Percentiles rank a stretch among this genome's conserved stretches.
Evolutionary conservation across 2,329 filamentous ascomycete genomes (phyloP).

Genomic region (Ampelomyces quisqualis): DNA sequence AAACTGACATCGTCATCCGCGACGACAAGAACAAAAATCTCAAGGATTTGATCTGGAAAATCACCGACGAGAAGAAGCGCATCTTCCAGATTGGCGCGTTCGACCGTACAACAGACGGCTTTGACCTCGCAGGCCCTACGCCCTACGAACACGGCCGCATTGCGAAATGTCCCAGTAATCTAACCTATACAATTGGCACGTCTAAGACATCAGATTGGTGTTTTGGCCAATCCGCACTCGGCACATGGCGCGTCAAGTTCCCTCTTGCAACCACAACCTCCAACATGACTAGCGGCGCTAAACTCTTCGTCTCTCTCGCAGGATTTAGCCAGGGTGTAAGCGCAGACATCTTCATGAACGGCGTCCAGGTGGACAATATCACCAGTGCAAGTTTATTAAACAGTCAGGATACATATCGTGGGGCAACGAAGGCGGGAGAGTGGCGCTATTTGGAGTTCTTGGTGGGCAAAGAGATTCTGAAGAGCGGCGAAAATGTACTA

Average conservation of each 20-base stretch:
- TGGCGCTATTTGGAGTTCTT: conserved; percentile 51
- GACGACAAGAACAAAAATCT: conserved; percentile 42
- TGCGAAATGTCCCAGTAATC: conserved; percentile 48
- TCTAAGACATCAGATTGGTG: conserved; percentile 49
- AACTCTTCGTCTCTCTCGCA: conserved; percentile 49
- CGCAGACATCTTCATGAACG: conserved; percentile 48
- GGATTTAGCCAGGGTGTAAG: conserved; percentile 49
- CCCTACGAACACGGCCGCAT: conserved; percentile 51
- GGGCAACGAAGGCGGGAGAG: conserved; percentile 51
- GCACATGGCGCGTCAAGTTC: conserved; percentile 41
- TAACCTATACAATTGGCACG: conserved; percentile 49
- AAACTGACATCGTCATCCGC: conserved; percentile 46
- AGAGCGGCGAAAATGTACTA: conserved; percentile 39
- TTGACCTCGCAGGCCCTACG: conserved; percentile 46
- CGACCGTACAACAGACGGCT: conserved; percentile 51
- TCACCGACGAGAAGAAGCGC: conserved; percentile 39
- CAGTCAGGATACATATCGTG: conserved; percentile 53
- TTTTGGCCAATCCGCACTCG: conserved; percentile 48
- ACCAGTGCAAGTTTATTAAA: conserved; percentile 41
- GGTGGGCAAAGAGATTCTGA: conserved; percentile 33
- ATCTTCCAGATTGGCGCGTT: conserved; percentile 55
- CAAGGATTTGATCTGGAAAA: conserved; percentile 46
- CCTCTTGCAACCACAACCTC: too few relatives aligned
- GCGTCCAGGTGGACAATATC: conserved; percentile 45
- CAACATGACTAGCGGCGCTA: too few relatives aligned